These are phyloP conservation scores for Camillea tinctor DNA, from an alignment of 2,329 filamentous ascomycete genomes.

Conservation along the genomic window DNA sequence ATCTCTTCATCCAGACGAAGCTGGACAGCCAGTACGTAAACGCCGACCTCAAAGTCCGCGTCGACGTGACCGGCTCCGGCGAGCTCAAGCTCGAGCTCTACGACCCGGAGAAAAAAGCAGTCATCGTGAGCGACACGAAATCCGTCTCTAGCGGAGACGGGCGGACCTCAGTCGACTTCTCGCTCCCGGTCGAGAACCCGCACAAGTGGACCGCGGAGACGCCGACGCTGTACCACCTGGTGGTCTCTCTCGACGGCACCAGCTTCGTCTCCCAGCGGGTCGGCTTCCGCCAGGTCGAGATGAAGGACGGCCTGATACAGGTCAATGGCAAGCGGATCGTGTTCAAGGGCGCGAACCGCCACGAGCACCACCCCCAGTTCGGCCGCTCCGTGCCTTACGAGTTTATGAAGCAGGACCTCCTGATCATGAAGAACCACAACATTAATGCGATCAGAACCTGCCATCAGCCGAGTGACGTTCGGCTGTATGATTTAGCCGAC, in stretches of 20 bases:
- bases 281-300: conserved; percentile 60
- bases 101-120: conserved; percentile 53
- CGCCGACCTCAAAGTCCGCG: conserved; percentile 44
- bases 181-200: conserved; percentile 42
- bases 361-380: conserved; percentile 58
- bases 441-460: conserved; percentile 62
- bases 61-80: conserved; percentile 52
- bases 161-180: conserved; percentile 17
- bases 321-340: conserved; percentile 59
- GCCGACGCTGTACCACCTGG: conserved; percentile 52
- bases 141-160: conserved; percentile 34
- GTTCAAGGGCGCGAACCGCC: conserved; percentile 59
- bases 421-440: conserved; percentile 62
- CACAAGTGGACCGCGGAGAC: conserved; percentile 62
- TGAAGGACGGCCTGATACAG: conserved; percentile 53
- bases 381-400: conserved; percentile 55
- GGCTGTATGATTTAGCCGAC: conserved; percentile 53
- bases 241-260: conserved; percentile 26
- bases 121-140: conserved; percentile 55
- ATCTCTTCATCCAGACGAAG: conserved; percentile 53
- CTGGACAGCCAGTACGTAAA: conserved; percentile 52
- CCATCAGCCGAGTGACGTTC: conserved; percentile 56
- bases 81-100: conserved; percentile 59
- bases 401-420: conserved; percentile 54
- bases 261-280: conserved; percentile 46